These are phyloP conservation scores for Xylaria sp. DNA, from an alignment of 2,329 filamentous ascomycete species.

Conservation along the genomic window DNA sequence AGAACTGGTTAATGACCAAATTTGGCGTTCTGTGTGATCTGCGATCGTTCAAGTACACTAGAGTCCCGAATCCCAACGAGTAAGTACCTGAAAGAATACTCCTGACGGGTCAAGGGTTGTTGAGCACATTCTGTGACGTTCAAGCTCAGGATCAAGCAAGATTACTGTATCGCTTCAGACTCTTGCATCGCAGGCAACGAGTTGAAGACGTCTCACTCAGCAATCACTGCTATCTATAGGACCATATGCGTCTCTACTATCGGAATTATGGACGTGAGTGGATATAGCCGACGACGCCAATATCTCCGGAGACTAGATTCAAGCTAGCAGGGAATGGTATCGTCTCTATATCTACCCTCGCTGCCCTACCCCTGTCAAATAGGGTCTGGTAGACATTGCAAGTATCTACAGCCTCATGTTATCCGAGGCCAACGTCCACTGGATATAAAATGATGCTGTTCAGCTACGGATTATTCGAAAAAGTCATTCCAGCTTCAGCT, in stretches of 20 bases:
- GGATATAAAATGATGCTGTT: conserved; percentile 13
- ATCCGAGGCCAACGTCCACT: not conserved
- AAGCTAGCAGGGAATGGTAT: conserved; percentile 14
- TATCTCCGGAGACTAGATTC: conserved; percentile 17
- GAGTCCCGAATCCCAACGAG: too few species aligned
- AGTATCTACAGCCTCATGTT: not conserved
- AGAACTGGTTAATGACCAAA: too few species aligned
- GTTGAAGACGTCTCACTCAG: conserved; percentile 9
- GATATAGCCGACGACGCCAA: not conserved
- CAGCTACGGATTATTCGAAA: not conserved
- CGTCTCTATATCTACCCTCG: not conserved
- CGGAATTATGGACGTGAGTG: conserved; percentile 20
- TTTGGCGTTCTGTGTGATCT: too few species aligned
- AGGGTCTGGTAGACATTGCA: not conserved
- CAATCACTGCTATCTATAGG: conserved; percentile 24
- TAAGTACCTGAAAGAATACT: too few species aligned
- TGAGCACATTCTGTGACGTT: too few species aligned
- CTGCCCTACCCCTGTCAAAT: conserved; percentile 4
- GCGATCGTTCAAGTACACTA: too few species aligned
- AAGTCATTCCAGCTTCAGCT: conserved; percentile 4
- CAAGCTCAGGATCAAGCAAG: too few species aligned
- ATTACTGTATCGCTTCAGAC: too few species aligned
- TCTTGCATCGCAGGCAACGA: not conserved
- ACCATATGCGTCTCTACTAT: conserved; percentile 8
- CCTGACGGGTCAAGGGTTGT: too few species aligned